Conservation (phyloP, 2,329 filamentous ascomycete species). For the Camptophora hylomeconis region DNA sequence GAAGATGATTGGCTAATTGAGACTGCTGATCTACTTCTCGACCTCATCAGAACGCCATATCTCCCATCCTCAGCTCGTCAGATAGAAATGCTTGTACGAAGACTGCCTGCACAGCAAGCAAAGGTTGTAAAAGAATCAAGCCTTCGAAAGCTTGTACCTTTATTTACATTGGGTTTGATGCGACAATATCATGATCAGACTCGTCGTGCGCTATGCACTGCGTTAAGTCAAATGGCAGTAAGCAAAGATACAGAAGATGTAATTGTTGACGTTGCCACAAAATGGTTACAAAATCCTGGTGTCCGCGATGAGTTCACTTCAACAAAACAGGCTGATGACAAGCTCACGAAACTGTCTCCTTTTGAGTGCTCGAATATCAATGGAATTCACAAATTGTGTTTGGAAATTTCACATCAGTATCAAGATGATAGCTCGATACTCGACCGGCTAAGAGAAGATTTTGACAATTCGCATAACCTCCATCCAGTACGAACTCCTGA, state of each 20-base stretch:
- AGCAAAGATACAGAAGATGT: slow-evolving; percentile 58
- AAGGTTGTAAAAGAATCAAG: slow-evolving; percentile 46
- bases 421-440: slow-evolving; percentile 40
- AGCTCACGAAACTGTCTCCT: slow-evolving; percentile 40
- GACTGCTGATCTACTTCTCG: slow-evolving; percentile 52
- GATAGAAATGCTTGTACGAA: slow-evolving; percentile 75
- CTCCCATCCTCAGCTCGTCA: slow-evolving; percentile 61
- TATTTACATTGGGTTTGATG: slow-evolving; percentile 78
- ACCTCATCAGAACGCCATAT: slow-evolving; percentile 69
- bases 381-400: slow-evolving; percentile 41
- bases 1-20: slow-evolving; percentile 32
- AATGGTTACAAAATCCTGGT: slow-evolving; percentile 48
- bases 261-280: slow-evolving; percentile 59
- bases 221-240: slow-evolving; percentile 62
- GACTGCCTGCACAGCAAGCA: slow-evolving; percentile 54
- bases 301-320: neutral
- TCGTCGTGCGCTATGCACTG: slow-evolving; percentile 71
- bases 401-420: slow-evolving; percentile 40
- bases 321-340: neutral
- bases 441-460: slow-evolving; percentile 48
- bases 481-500: slow-evolving; percentile 19
- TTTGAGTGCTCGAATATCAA: slow-evolving; percentile 75
- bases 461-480: slow-evolving; percentile 33
- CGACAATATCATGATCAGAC: slow-evolving; percentile 73
- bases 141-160: slow-evolving; percentile 59